Evolutionary conservation across 2,329 filamentous ascomycete species (phyloP).

Genomic region (Drechslerella dactyloides): DNA sequence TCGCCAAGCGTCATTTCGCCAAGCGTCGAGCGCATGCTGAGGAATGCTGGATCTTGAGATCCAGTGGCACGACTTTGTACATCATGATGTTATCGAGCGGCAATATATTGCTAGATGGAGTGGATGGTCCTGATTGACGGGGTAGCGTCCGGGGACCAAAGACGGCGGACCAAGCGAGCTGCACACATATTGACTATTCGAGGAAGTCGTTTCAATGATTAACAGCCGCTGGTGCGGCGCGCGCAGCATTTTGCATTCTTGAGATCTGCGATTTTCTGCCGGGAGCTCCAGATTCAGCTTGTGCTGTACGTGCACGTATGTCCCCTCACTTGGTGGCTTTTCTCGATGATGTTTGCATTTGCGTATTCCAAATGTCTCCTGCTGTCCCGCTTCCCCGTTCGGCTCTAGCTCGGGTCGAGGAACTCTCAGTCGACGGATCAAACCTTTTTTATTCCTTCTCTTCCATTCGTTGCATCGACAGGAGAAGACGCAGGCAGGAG

Average conservation of each 20-base stretch:
- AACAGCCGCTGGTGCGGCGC: not conserved
- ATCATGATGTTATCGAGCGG: not conserved
- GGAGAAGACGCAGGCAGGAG: no score
- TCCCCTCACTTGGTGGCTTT: conserved; percentile 16
- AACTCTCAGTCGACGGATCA: not conserved
- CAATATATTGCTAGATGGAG: not conserved
- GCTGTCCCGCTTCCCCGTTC: conserved; percentile 40
- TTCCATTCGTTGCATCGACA: no score
- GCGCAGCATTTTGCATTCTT: no score
- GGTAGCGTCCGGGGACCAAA: not conserved
- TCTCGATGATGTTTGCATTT: conserved; percentile 36
- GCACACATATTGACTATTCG: not conserved
- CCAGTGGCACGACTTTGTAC: not conserved
- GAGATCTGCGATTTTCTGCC: conserved; percentile 17
- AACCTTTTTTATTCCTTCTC: no score
- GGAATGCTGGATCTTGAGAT: conserved; percentile 1
- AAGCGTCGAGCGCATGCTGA: no score
- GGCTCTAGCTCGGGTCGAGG: not conserved
- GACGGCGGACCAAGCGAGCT: not conserved
- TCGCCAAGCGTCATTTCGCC: no score
- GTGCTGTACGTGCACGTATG: not conserved
- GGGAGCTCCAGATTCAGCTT: conserved; percentile 27
- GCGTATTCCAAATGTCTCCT: conserved; percentile 5
- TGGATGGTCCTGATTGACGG: not conserved
- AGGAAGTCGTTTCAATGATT: conserved; percentile 11